Conservation (phyloP, 2,329 filamentous ascomycete genomes). For the Botryosphaeria dothidea region DNA sequence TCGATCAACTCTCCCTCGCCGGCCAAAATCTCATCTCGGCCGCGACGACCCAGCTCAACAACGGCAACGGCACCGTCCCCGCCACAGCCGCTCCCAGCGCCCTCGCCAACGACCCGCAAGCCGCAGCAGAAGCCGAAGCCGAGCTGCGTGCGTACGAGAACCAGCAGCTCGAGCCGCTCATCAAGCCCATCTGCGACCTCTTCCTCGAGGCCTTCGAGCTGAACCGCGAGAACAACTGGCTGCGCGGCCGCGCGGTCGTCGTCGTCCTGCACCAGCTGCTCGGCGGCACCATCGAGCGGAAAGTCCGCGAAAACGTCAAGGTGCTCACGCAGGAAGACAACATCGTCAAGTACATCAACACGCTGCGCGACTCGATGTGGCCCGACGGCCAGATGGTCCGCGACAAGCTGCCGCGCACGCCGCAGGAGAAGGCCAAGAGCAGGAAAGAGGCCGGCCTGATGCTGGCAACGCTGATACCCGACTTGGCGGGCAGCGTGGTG, state of each 20-base stretch:
- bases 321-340: constrained; percentile 75
- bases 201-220: constrained; percentile 96
- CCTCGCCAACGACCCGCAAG: constrained; percentile 50
- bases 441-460: constrained; percentile 85
- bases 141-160: constrained; percentile 92
- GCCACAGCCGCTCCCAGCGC: constrained; percentile 47
- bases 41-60: constrained; percentile 56
- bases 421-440: constrained; percentile 74
- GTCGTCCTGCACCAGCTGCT: constrained; percentile 95
- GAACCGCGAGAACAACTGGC: constrained; percentile 94
- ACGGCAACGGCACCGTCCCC: constrained; percentile 22
- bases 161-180: constrained; percentile 87
- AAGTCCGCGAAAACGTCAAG: constrained; percentile 82
- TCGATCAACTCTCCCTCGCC: constrained; percentile 90
- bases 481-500: constrained; percentile 89
- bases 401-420: constrained; percentile 55
- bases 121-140: constrained; percentile 78
- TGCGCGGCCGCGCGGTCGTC: constrained; percentile 90
- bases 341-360: constrained; percentile 71
- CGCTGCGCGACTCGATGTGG: constrained; percentile 80
- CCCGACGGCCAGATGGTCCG: constrained; percentile 44
- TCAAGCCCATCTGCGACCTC: constrained; percentile 97
- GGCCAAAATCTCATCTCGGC: constrained; percentile 88
- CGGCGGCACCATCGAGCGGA: constrained; percentile 93
- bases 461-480: constrained; percentile 85